A percentile compares a stretch with the other conserved stretches of the same genome.
phyloP scores from a whole-genome alignment of 441 rosid genomes.

The Adansonia madagascariensis region DNA sequence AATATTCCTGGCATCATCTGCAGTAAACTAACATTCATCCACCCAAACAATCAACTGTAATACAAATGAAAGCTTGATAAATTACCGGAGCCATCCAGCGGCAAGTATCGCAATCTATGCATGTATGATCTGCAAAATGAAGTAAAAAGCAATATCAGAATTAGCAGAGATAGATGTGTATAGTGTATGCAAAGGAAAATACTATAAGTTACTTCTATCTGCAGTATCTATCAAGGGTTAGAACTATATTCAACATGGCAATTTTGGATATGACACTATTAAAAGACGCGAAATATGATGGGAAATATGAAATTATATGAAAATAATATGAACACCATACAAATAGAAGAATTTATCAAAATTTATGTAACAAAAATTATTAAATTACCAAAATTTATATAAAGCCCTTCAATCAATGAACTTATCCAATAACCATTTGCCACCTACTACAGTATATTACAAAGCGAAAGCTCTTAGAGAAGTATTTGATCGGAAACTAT shows the following conservation, averaged over 20 bases:
- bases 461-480: neutral
- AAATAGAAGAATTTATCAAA: no score
- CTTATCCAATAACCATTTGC: neutral
- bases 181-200: neutral
- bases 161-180: neutral
- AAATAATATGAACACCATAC: no score
- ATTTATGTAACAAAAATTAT: neutral
- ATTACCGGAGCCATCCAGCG: constrained; percentile 83
- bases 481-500: neutral
- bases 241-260: neutral
- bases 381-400: neutral
- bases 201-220: neutral
- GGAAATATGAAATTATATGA: neutral
- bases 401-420: neutral
- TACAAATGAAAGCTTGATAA: constrained; percentile 7
- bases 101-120: constrained; percentile 76
- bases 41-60: neutral
- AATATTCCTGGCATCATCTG: neutral
- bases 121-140: constrained; percentile 48
- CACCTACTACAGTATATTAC: neutral
- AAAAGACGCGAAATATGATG: neutral
- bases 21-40: neutral
- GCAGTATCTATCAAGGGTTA: neutral
- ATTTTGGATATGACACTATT: neutral
- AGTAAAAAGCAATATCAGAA: constrained; percentile 24